Evolutionary conservation across 345 rosid species (phyloP).

Genomic region (Eucalyptus cloeziana): DNA sequence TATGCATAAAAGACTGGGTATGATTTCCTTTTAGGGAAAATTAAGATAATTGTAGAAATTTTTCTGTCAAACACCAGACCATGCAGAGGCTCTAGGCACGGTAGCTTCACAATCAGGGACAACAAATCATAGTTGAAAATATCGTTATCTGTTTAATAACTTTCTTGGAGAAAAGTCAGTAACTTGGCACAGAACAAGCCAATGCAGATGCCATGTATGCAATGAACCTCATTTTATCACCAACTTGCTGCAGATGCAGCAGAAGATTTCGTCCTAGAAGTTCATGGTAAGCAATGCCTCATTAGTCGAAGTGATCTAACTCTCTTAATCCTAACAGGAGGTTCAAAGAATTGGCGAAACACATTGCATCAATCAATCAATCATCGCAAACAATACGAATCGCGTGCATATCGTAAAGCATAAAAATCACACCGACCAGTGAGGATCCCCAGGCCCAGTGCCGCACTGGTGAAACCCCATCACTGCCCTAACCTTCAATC

Average conservation of each 20-base stretch:
- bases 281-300: not conserved
- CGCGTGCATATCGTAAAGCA: not conserved
- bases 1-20: not conserved
- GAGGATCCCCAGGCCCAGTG: conserved; percentile 21
- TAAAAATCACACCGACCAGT: conserved; percentile 12
- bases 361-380: not conserved
- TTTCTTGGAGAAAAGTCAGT: not conserved
- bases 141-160: not conserved
- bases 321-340: not conserved
- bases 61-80: not conserved
- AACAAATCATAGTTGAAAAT: not conserved
- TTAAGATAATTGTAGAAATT: not conserved
- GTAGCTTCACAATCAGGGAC: not conserved
- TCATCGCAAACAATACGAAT: not conserved
- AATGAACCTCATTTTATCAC: not conserved
- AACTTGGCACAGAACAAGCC: not conserved
- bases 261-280: not conserved
- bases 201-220: not conserved
- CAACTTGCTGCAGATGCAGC: not conserved
- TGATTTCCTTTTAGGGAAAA: not conserved
- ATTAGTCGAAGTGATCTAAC: not conserved
- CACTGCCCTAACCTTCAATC: conserved; percentile 30
- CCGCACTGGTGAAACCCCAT: conserved; percentile 40
- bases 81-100: not conserved
- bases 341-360: not conserved